Conservation (phyloP, 352 stramenopile genomes). For the Phytopythium oedochilum region DNA sequence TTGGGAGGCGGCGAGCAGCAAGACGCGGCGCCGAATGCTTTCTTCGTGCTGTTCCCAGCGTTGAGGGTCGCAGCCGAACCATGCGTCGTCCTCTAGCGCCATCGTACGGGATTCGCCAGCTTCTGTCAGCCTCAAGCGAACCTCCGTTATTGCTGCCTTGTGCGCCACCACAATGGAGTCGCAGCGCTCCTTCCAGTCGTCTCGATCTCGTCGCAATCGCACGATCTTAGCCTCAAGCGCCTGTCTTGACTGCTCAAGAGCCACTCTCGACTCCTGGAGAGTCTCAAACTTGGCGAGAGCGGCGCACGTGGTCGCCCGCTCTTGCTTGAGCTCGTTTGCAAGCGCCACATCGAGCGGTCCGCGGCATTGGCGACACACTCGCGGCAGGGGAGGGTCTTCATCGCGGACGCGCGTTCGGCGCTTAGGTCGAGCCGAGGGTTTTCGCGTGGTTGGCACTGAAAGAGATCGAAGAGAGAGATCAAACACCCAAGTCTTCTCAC, state of each 20-base stretch:
- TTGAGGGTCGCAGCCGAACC: background rate
- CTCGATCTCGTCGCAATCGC: background rate
- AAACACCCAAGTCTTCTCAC: background rate
- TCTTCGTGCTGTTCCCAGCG: slow-evolving; percentile 1
- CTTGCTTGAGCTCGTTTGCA: slow-evolving; percentile 22
- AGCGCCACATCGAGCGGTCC: slow-evolving; percentile 22
- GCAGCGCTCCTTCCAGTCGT: background rate
- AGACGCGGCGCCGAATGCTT: background rate
- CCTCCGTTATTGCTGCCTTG: background rate
- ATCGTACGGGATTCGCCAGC: background rate
- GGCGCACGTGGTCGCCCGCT: slow-evolving; percentile 16
- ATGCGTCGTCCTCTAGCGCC: slow-evolving; percentile 2
- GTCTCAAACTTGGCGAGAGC: slow-evolving; percentile 22
- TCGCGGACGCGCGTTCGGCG: background rate
- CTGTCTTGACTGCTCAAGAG: background rate
- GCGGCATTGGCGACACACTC: slow-evolving; percentile 31
- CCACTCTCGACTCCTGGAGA: background rate
- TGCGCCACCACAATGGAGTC: background rate
- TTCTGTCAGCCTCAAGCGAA: background rate
- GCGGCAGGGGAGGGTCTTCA: background rate
- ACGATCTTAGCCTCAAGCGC: background rate
- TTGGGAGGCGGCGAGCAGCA: background rate
- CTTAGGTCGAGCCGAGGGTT: background rate
- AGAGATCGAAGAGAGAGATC: background rate
- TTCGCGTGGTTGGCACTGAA: background rate